Percentiles rank a stretch among this genome's conserved stretches.
Conservation (phyloP, 2,329 filamentous ascomycete species). For the Neopestalotiopsis rosae region DNA sequence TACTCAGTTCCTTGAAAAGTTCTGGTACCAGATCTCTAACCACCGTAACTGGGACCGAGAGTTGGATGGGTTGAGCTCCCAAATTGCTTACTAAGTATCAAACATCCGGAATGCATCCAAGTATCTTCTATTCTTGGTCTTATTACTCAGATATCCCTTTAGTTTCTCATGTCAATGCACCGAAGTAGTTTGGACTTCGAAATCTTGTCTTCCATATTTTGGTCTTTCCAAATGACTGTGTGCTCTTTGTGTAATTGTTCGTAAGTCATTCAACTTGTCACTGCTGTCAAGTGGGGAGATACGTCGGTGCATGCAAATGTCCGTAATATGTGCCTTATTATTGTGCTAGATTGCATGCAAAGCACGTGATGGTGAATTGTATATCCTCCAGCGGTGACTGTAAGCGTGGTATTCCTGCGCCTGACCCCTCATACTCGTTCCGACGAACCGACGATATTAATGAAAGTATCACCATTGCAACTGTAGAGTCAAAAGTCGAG, state of each 20-base stretch:
- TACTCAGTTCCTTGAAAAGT: constrained; percentile 72
- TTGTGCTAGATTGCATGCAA: neutral
- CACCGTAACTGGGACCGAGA: constrained; percentile 79
- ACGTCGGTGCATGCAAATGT: too few species aligned
- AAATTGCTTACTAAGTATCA: constrained; percentile 69
- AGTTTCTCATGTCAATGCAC: neutral
- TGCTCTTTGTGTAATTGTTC: too few species aligned
- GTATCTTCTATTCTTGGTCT: neutral
- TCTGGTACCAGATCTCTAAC: constrained; percentile 71
- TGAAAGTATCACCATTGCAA: too few species aligned
- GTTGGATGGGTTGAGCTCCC: constrained; percentile 68
- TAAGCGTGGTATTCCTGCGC: neutral
- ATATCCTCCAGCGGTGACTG: neutral
- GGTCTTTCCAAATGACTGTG: too few species aligned
- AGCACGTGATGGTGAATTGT: neutral
- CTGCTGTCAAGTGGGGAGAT: too few species aligned
- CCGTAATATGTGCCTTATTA: neutral
- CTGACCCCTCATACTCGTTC: neutral
- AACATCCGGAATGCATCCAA: neutral
- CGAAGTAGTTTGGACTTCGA: too few species aligned
- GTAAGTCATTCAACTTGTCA: too few species aligned
- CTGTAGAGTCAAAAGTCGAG: neutral
- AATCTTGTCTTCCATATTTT: too few species aligned
- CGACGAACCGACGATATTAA: neutral
- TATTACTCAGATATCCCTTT: neutral